A percentile compares a stretch with the other conserved stretches of the same genome.
These are phyloP conservation scores for Isatis tinctoria DNA, from an alignment of 345 rosid species.

Conservation along the genomic window DNA sequence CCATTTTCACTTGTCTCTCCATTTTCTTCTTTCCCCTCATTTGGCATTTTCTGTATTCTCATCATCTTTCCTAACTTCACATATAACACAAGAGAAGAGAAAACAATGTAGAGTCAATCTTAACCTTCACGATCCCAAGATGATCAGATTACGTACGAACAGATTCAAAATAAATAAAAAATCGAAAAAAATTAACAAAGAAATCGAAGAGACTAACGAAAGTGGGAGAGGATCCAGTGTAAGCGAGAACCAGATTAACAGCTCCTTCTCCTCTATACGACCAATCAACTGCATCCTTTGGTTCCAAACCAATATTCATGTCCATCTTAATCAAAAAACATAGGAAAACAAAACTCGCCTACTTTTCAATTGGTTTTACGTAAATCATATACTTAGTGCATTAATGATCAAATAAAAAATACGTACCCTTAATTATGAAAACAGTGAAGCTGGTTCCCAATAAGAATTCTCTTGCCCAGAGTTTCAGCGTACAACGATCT, in stretches of 20 bases:
- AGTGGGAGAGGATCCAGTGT: constrained; percentile 69
- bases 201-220: constrained; percentile 41
- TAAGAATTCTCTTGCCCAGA: neutral
- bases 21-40: constrained; percentile 31
- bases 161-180: neutral
- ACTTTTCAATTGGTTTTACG: neutral
- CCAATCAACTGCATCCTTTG: constrained; percentile 76
- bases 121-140: neutral
- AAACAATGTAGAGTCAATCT: neutral
- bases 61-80: constrained; percentile 63
- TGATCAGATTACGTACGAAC: neutral
- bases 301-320: constrained; percentile 51
- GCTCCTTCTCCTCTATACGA: constrained; percentile 94
- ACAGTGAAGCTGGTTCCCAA: neutral
- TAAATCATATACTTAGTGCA: neutral
- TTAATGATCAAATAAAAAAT: neutral
- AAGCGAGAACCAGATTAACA: constrained; percentile 82
- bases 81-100: neutral
- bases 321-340: constrained; percentile 45
- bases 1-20: constrained; percentile 27
- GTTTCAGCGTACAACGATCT: neutral
- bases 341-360: neutral
- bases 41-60: constrained; percentile 59
- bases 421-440: neutral
- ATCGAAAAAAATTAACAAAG: neutral